These are phyloP conservation scores for Coelastrella sp. DNA, from an alignment of 139 green algal species.

Conservation along the genomic window DNA sequence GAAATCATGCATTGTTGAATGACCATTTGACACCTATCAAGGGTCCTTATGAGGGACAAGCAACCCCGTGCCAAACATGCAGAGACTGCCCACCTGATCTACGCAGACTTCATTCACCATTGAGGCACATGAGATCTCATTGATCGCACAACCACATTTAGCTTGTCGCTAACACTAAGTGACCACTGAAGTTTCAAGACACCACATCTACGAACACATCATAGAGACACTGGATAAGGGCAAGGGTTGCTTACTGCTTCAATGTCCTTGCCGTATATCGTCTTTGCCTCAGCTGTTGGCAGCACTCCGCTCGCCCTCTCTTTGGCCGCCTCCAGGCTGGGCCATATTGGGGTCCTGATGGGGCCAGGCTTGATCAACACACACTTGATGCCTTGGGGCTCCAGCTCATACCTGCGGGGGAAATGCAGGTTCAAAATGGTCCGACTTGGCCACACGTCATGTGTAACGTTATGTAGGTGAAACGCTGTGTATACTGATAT, in stretches of 20 bases:
- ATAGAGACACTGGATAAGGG: neutral
- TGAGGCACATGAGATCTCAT: no score
- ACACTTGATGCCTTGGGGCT: slow-evolving; percentile 3
- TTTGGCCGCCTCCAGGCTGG: neutral
- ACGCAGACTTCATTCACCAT: no score
- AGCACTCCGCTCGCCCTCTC: neutral
- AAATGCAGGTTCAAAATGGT: neutral
- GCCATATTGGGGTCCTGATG: slow-evolving; percentile 35
- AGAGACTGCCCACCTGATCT: no score
- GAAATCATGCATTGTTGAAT: no score
- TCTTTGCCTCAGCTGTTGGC: neutral
- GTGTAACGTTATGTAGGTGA: neutral
- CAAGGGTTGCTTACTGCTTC: neutral
- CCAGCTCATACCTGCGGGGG: slow-evolving; percentile 13
- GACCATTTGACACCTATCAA: no score
- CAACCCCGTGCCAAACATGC: no score
- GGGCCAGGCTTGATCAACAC: slow-evolving; percentile 37
- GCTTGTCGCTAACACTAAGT: no score
- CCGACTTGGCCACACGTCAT: no score
- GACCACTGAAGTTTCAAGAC: neutral
- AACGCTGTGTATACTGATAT: neutral
- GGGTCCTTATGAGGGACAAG: no score
- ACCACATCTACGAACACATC: neutral
- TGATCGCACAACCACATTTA: no score
- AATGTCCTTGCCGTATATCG: neutral